Conservation (phyloP, 306 rosid species). For the Dicorynia guianensis region DNA sequence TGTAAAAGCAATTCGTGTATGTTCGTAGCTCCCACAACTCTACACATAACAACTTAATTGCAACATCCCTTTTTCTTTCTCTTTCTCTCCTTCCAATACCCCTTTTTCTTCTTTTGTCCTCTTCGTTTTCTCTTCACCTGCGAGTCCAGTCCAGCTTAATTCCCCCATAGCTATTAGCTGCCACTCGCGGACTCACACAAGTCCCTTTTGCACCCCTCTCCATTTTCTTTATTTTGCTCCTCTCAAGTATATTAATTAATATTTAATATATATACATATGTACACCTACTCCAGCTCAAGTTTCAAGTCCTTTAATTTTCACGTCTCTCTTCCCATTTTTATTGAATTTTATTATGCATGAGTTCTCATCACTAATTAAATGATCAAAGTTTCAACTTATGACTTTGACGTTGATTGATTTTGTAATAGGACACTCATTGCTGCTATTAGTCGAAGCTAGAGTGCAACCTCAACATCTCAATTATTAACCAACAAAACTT, state of each 20-base stretch:
- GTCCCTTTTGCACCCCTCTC: background rate
- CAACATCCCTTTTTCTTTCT: no score
- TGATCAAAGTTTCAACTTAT: no score
- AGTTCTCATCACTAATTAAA: no score
- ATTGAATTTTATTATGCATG: no score
- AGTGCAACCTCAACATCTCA: background rate
- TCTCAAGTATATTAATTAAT: slow-evolving; percentile 29
- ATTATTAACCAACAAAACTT: slow-evolving; percentile 12
- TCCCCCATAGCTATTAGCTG: no score
- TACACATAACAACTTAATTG: no score
- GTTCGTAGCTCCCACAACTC: no score
- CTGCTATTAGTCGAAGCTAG: slow-evolving; percentile 32
- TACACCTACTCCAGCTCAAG: background rate
- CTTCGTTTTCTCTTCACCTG: background rate
- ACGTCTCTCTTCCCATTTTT: no score
- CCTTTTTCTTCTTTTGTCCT: background rate
- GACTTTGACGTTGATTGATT: no score
- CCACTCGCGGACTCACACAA: slow-evolving; percentile 8
- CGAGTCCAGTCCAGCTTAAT: no score
- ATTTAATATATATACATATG: background rate
- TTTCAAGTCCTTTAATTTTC: no score
- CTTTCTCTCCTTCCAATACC: background rate
- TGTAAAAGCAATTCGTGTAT: no score
- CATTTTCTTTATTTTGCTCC: background rate
- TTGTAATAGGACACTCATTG: slow-evolving; percentile 21